Conservation (phyloP, 768 basidiomycete species). For the Pleurotus platypus region DNA sequence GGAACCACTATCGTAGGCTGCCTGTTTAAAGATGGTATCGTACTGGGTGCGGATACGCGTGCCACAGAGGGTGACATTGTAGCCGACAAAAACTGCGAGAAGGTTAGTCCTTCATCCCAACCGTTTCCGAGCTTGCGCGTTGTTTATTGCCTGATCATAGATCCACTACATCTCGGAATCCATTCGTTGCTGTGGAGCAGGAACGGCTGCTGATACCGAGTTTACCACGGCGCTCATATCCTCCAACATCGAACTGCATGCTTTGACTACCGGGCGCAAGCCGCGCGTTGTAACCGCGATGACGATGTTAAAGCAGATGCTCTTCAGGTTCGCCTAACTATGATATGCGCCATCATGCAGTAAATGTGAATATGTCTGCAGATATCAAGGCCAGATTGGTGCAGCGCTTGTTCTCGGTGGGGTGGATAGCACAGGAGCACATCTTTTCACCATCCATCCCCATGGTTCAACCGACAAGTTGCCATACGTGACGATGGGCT, state of each 20-base stretch:
- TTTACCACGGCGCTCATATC: conserved; percentile 93
- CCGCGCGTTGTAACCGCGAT: conserved; percentile 96
- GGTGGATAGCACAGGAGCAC: conserved; percentile 90
- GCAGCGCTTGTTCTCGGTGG: conserved; percentile 96
- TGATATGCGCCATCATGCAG: too few relatives aligned
- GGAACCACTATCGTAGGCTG: conserved; percentile 99
- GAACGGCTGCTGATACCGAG: conserved; percentile 98
- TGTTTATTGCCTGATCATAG: conserved; percentile 33
- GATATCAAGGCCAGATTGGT: conserved; percentile 87
- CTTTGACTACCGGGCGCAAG: conserved; percentile 85
- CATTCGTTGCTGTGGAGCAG: conserved; percentile 97
- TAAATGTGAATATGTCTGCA: too few relatives aligned
- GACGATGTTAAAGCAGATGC: conserved; percentile 98
- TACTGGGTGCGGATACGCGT: conserved; percentile 94
- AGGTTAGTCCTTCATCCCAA: conserved; percentile 48
- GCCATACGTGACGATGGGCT: conserved; percentile 99
- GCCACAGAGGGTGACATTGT: conserved; percentile 94
- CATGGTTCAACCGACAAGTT: conserved; percentile 99
- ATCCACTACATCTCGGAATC: conserved; percentile 96
- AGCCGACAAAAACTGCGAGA: conserved; percentile 99
- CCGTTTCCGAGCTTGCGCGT: too few relatives aligned
- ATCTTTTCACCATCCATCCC: conserved; percentile 93
- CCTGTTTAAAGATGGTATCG: conserved; percentile 87
- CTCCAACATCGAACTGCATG: conserved; percentile 93
- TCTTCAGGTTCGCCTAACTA: conserved; percentile 51